Conservation (phyloP, 805 yeast species). For the Metschnikowia shivogae region DNA sequence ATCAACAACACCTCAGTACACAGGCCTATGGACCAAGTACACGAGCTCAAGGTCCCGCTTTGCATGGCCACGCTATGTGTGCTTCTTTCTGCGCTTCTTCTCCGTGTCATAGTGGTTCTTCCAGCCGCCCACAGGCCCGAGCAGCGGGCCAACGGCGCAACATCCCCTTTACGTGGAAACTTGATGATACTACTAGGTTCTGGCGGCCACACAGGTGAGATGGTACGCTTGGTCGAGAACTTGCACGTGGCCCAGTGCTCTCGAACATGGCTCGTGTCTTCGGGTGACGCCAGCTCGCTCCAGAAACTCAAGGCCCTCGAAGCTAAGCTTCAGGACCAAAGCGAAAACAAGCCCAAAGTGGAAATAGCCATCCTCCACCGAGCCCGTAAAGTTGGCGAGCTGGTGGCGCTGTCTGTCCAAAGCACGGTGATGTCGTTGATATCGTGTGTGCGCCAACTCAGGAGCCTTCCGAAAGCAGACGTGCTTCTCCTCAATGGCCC, state of each 20-base stretch:
- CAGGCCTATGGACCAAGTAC: not conserved
- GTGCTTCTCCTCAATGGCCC: constrained; percentile 70
- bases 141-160: not conserved
- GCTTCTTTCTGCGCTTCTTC: not conserved
- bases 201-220: constrained; percentile 97
- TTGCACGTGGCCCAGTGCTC: constrained; percentile 26
- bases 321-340: constrained; percentile 7
- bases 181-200: constrained; percentile 77
- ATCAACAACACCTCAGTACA: too few species aligned
- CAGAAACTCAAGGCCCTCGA: constrained; percentile 37
- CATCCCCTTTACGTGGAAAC: not conserved
- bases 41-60: not conserved
- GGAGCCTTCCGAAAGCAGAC: constrained; percentile 33
- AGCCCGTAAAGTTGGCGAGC: constrained; percentile 62
- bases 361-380: constrained; percentile 40
- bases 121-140: constrained; percentile 7
- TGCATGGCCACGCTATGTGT: not conserved
- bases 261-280: constrained; percentile 42
- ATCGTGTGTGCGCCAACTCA: constrained; percentile 25
- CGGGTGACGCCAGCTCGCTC: constrained; percentile 51
- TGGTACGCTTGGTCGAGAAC: constrained; percentile 62
- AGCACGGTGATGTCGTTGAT: constrained; percentile 41
- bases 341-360: constrained; percentile 7
- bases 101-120: constrained; percentile 12
- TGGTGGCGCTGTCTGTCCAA: constrained; percentile 41